Evolutionary conservation across 495 filamentous ascomycete species (phyloP), one percentile per base, ranked within the genome.

Genomic region (Corynascus novoguineensis): DNA sequence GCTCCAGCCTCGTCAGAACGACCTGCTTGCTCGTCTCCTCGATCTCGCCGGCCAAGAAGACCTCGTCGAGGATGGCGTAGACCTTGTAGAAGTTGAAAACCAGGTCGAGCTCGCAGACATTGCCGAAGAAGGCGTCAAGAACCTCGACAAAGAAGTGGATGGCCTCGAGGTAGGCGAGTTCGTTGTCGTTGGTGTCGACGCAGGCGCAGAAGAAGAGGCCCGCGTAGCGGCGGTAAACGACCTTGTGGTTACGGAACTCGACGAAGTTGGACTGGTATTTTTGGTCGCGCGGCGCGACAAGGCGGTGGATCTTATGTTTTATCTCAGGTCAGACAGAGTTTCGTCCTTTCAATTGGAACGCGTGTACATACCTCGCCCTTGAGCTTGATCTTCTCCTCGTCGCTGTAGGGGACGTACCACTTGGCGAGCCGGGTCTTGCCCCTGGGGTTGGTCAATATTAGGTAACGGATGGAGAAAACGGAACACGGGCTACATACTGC

Each of bases 31-130:
- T 92, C 42, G 93, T 97, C 78, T 98, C 93, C 75, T 99, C 95
- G 77, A 99, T 86, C 71, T 99, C 93, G 35, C 93, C 93, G 2
- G 95, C 93, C 58, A 99, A 71, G 63, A 99, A 80, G 47, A 99
- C 81, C 78, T 99, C 93, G 66, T 99, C 93, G 22, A 99, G 80
- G 64, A 99, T 97, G 73, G 95, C 97, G 72, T 99, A 99, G 53
- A 95, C 93, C 76, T 97, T 97, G 69, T 97, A 93, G 72, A 97
- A 97, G 73, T 97, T 97, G 81, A 99, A 99, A 66, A 97, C 96
- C 68, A 98, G 93, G 66, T 98, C 93, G 62, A 98, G 78, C 78
- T 99, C 95, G 83, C 93, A 98, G 52, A 98, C 93, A 71, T 98
- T 98, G 63, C 93, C 93, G 70, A 98, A 98, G 77, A 98, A 98